Percentiles rank a stretch among this genome's conserved stretches.
phyloP scores from a whole-genome alignment of 768 basidiomycete species.

The Rhodocollybia butyracea region DNA sequence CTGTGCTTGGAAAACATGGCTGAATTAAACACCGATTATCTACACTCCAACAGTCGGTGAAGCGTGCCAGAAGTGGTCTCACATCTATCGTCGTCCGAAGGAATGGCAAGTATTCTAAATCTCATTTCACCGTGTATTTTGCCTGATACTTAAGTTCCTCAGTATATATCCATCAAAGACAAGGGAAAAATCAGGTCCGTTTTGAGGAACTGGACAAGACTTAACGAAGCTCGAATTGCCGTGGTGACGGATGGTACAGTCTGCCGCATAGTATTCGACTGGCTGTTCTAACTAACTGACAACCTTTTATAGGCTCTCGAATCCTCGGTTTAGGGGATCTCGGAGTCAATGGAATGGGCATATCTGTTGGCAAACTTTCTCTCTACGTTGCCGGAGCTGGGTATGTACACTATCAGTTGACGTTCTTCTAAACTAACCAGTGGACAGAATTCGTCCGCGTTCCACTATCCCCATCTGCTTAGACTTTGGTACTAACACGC shows the following conservation, averaged over 20 bases:
- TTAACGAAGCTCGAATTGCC: slow-evolving; percentile 51
- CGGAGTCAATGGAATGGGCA: slow-evolving; percentile 52
- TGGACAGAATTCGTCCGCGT: slow-evolving; percentile 46
- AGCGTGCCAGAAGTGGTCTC: slow-evolving; percentile 66
- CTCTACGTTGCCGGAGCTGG: slow-evolving; percentile 74
- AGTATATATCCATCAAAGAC: slow-evolving; percentile 63
- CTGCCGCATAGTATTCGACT: slow-evolving; percentile 20
- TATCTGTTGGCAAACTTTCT: slow-evolving; percentile 75
- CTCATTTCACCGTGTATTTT: too few relatives aligned
- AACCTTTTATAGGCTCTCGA: slow-evolving; percentile 46
- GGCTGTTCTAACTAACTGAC: slow-evolving; percentile 7
- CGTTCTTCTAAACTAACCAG: too few relatives aligned
- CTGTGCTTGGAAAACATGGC: too few relatives aligned
- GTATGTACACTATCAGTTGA: too few relatives aligned
- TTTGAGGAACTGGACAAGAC: slow-evolving; percentile 48
- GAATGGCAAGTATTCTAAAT: too few relatives aligned
- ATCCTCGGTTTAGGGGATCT: slow-evolving; percentile 85
- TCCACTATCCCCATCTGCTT: slow-evolving; percentile 64
- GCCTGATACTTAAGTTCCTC: too few relatives aligned
- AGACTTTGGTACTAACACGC: slow-evolving; percentile 77
- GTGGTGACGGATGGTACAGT: slow-evolving; percentile 74
- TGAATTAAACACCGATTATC: too few relatives aligned
- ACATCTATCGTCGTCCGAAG: slow-evolving; percentile 64
- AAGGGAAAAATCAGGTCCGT: slow-evolving; percentile 61
- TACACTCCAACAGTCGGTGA: slow-evolving; percentile 80